Evolutionary conservation across 2,329 filamentous ascomycete species (phyloP), one percentile per base, ranked within the genome.

Genomic region (Neobulgaria alba): DNA sequence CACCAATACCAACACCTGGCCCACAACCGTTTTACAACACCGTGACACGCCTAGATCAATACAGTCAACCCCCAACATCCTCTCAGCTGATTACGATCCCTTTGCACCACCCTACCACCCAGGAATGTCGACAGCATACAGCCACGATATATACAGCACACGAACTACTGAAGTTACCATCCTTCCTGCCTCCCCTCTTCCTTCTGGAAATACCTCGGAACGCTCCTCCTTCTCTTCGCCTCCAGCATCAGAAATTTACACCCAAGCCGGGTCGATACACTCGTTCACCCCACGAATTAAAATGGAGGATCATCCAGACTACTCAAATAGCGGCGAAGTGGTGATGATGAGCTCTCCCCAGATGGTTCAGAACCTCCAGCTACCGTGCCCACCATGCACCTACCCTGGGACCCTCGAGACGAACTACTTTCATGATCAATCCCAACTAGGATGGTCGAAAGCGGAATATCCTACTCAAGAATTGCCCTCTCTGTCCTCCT

Each of bases 61-160:
- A 20, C 50, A 54, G 19, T 45, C 54, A 18, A 55, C 51, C 46
- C 63, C 69, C 39, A 68, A 64, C 49, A 63, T 71, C 20, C 56
- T 73, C 41, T 62, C 69, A 23, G 56, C 66, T 26, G 71, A 73
- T 33, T 77, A 75, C 53, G 68, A 71, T 50, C 57, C 66, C 20
- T 77, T 73, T 53, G 61, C 63, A 45, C 23, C 23, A 26, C 61
- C 63, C 42, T 75, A 72, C 52, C 64, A 68, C 26, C 52, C 62
- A 18, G 55, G 59, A 38, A 55, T 69, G 46, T 55, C 64, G 41
- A 47, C 60, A 15, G 48, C 67, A 3, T 75, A 72, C 49, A 62
- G 58, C 45, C 65, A 68, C 51, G 67, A 71, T 45, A 53, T 67
- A 41, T 76, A 74, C 54, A 55, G 61, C 19, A 51, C 62, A 21